These are phyloP conservation scores for Aspergillus versicolor DNA, from an alignment of 2,329 filamentous ascomycete species.

Conservation along the genomic window DNA sequence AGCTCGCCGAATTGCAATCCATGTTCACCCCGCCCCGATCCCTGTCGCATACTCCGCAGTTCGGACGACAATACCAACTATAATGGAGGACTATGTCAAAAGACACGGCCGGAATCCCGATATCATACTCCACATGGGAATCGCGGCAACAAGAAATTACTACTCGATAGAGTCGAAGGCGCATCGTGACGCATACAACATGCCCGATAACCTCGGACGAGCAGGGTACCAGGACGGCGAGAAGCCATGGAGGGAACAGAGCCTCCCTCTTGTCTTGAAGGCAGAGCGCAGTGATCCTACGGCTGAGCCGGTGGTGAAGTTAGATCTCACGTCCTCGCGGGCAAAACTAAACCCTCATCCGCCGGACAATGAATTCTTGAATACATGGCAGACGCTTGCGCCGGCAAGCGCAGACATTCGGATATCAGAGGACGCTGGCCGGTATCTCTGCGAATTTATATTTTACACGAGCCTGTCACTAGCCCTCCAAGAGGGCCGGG, in stretches of 20 bases:
- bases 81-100: conserved; percentile 54
- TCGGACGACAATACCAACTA: conserved; percentile 59
- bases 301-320: neutral
- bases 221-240: conserved; percentile 46
- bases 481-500: conserved; percentile 29
- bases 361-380: conserved; percentile 34
- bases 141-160: conserved; percentile 64
- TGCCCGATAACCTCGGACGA: conserved; percentile 66
- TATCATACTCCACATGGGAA: conserved; percentile 74
- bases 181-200: conserved; percentile 69
- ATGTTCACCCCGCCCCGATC: conserved; percentile 63
- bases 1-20: conserved; percentile 36
- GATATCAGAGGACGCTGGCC: conserved; percentile 68
- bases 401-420: conserved; percentile 43
- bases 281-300: conserved; percentile 41
- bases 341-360: conserved; percentile 23
- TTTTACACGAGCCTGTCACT: conserved; percentile 67
- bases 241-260: conserved; percentile 54
- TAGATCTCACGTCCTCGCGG: neutral
- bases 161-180: conserved; percentile 72
- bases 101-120: conserved; percentile 54
- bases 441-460: conserved; percentile 76
- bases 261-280: conserved; percentile 52
- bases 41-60: conserved; percentile 70
- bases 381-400: conserved; percentile 33